Conservation (phyloP, 108 stramenopile species). For the Skeletonema marinoi region DNA sequence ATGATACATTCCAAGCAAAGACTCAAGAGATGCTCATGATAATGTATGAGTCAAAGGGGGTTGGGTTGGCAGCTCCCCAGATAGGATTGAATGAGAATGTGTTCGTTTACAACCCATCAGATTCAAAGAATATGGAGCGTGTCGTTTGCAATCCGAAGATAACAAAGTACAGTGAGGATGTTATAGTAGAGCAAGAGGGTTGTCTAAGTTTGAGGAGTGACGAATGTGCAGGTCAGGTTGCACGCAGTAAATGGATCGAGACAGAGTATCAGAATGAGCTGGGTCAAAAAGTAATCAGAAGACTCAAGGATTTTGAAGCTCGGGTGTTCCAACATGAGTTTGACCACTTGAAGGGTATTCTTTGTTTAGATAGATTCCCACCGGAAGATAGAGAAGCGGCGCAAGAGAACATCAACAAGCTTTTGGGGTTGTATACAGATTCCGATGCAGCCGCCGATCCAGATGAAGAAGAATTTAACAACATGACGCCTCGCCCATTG, state of each 20-base stretch:
- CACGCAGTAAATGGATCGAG: slow-evolving; percentile 22
- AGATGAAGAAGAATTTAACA: slow-evolving; percentile 6
- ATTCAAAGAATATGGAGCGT: slow-evolving; percentile 25
- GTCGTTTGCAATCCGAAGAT: slow-evolving; percentile 44
- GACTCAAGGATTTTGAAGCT: slow-evolving; percentile 41
- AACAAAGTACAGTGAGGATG: slow-evolving; percentile 24
- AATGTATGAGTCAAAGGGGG: slow-evolving; percentile 51
- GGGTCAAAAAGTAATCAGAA: slow-evolving; percentile 7
- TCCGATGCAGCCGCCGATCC: slow-evolving; percentile 24
- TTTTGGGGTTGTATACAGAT: slow-evolving; percentile 29
- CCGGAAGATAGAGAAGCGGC: slow-evolving; percentile 36
- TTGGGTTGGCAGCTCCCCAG: slow-evolving; percentile 52
- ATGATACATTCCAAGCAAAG: slow-evolving; percentile 22
- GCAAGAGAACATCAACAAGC: slow-evolving; percentile 25
- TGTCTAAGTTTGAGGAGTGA: slow-evolving; percentile 38
- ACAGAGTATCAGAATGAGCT: slow-evolving; percentile 28
- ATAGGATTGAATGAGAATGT: slow-evolving; percentile 42
- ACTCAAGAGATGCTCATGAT: slow-evolving; percentile 43
- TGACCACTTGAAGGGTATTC: slow-evolving; percentile 46
- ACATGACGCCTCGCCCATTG: slow-evolving; percentile 23
- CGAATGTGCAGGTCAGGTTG: slow-evolving; percentile 23
- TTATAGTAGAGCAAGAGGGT: slow-evolving; percentile 31
- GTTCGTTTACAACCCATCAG: slow-evolving; percentile 49
- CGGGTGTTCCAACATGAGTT: slow-evolving; percentile 55
- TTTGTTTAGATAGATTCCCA: slow-evolving; percentile 35